Percentiles rank a stretch among this genome's conserved stretches.
These are phyloP conservation scores for Plasmodiophora brassicae DNA, from an alignment of 208 protist genomes.

Conservation along the genomic window DNA sequence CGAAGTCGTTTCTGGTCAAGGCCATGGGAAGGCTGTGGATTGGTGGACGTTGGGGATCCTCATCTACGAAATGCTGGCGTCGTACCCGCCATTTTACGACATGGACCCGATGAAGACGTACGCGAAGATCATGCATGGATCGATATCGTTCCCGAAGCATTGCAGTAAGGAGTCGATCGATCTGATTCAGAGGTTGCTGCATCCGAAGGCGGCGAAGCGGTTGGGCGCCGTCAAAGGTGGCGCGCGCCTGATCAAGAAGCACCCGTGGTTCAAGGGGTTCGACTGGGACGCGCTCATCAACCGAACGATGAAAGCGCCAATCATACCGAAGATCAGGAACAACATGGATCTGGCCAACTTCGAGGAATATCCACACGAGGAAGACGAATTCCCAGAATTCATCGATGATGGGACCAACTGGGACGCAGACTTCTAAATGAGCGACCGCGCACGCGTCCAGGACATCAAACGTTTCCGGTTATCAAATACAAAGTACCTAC, in stretches of 20 bases:
- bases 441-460: too few relatives aligned
- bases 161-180: neutral
- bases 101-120: constrained; percentile 75
- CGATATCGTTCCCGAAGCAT: constrained; percentile 29
- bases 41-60: constrained; percentile 66
- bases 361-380: constrained; percentile 12
- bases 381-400: neutral
- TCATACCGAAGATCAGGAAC: constrained; percentile 48
- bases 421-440: neutral
- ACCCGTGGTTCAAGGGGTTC: constrained; percentile 39
- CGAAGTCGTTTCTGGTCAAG: constrained; percentile 43
- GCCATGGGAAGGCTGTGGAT: constrained; percentile 61
- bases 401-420: neutral
- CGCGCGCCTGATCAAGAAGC: constrained; percentile 32
- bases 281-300: constrained; percentile 29
- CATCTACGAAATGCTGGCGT: constrained; percentile 65
- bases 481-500: neutral
- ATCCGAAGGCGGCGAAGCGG: constrained; percentile 33
- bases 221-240: constrained; percentile 31
- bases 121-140: constrained; percentile 69
- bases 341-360: constrained; percentile 39
- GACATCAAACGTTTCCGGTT: neutral
- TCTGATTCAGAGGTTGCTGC: constrained; percentile 29
- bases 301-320: constrained; percentile 34
- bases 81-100: constrained; percentile 80